These are phyloP conservation scores for Nakazawaea siamensis DNA, from an alignment of 805 yeast species.

Conservation along the genomic window DNA sequence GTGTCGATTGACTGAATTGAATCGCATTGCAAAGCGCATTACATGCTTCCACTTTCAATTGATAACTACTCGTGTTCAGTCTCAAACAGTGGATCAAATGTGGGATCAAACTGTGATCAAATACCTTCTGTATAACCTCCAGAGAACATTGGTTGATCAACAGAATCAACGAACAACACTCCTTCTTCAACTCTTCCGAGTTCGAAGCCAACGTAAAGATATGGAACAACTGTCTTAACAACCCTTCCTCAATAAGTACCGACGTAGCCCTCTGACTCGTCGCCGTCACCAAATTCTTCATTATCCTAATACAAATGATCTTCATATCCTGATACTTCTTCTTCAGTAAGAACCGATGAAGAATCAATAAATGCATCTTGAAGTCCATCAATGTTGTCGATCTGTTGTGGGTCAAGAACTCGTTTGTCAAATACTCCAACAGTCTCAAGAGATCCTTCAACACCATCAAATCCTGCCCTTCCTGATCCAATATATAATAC, in stretches of 20 bases:
- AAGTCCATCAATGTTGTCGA: conserved; percentile 6
- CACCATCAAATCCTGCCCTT: conserved; percentile 4
- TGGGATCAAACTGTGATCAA: conserved; percentile 8
- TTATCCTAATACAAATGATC: conserved; percentile 5
- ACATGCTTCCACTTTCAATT: conserved; percentile 6
- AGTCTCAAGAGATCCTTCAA: conserved; percentile 7
- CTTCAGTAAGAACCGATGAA: conserved; percentile 5
- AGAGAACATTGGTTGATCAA: conserved; percentile 7
- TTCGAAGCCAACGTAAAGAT: conserved; percentile 6
- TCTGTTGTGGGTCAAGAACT: conserved; percentile 8
- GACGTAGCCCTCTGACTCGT: conserved; percentile 8
- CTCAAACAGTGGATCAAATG: conserved; percentile 9
- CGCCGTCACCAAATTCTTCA: conserved; percentile 10
- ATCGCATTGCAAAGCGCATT: conserved; percentile 10
- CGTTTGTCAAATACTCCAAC: conserved; percentile 9
- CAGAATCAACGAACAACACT: conserved; percentile 7
- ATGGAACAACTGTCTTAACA: conserved; percentile 4
- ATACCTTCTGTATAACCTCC: conserved; percentile 7
- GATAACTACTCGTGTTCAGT: background rate
- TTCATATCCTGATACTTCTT: conserved; percentile 4
- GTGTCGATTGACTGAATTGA: conserved; percentile 6
- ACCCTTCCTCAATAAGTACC: conserved; percentile 3
- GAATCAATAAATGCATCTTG: conserved; percentile 7
- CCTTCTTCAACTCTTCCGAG: conserved; percentile 6
- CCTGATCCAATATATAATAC: conserved; percentile 4